A percentile compares a stretch with the other conserved stretches of the same genome.
Evolutionary conservation across 768 basidiomycete species (phyloP).

Genomic region (Phanerochaete carnosa): DNA sequence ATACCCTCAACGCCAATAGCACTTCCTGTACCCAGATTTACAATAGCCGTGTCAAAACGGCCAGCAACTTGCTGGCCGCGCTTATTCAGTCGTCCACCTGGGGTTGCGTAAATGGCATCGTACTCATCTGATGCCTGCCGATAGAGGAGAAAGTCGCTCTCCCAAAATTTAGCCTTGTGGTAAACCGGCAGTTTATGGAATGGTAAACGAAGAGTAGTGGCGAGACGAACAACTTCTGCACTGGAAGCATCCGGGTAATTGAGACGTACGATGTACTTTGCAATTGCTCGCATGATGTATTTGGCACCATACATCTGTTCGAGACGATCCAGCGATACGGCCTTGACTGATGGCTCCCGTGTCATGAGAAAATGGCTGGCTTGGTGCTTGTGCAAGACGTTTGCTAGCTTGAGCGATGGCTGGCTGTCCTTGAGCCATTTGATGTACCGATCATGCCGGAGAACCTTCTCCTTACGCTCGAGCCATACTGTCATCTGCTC

Average conservation of each 20-base stretch:
- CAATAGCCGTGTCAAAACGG: slow-evolving; percentile 34
- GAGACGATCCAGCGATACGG: slow-evolving; percentile 21
- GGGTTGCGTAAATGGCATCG: slow-evolving; percentile 31
- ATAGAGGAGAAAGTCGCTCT: slow-evolving; percentile 19
- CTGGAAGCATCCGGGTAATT: slow-evolving; percentile 17
- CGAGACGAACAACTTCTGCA: slow-evolving; percentile 16
- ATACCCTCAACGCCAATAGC: background rate
- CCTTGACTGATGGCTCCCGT: slow-evolving; percentile 22
- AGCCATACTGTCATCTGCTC: slow-evolving; percentile 39
- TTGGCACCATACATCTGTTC: slow-evolving; percentile 25
- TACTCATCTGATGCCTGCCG: slow-evolving; percentile 9
- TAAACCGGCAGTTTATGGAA: slow-evolving; percentile 28
- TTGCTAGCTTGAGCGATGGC: background rate
- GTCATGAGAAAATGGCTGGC: slow-evolving; percentile 19
- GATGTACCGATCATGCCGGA: slow-evolving; percentile 22
- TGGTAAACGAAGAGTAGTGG: slow-evolving; percentile 15
- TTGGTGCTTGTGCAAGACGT: slow-evolving; percentile 8
- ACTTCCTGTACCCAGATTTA: slow-evolving; percentile 7
- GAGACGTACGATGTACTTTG: slow-evolving; percentile 23
- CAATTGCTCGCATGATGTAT: slow-evolving; percentile 24
- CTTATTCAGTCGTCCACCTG: background rate
- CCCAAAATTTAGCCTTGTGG: no score
- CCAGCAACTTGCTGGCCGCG: slow-evolving; percentile 17
- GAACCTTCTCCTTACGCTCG: slow-evolving; percentile 31
- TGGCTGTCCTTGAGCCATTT: background rate